Conservation (phyloP, 2,329 filamentous ascomycete species). For the Neobulgaria alba region DNA sequence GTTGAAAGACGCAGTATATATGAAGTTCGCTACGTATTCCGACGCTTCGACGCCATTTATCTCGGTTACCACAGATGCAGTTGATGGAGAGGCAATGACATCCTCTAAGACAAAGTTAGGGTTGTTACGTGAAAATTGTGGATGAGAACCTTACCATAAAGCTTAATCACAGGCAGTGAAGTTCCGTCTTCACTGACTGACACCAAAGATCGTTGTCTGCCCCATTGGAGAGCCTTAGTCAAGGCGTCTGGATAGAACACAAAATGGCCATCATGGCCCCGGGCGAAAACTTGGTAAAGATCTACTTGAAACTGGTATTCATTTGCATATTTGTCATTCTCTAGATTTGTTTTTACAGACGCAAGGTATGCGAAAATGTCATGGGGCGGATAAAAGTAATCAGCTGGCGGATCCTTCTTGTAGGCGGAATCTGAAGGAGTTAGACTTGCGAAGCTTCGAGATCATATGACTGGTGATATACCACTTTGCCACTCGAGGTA, state of each 20-base stretch:
- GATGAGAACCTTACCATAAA: conserved; percentile 32
- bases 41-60: conserved; percentile 50
- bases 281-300: conserved; percentile 43
- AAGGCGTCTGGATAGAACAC: conserved; percentile 45
- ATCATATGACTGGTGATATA: conserved; percentile 7
- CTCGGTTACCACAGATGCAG: conserved; percentile 38
- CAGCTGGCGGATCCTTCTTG: conserved; percentile 42
- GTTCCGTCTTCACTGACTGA: conserved; percentile 54
- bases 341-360: conserved; percentile 36
- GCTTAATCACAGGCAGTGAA: conserved; percentile 48
- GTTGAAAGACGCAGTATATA: conserved; percentile 29
- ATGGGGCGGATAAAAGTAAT: conserved; percentile 39
- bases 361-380: conserved; percentile 41
- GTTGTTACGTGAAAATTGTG: no score
- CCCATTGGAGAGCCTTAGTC: conserved; percentile 41
- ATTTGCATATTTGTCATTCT: conserved; percentile 35
- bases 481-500: conserved; percentile 27
- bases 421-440: conserved; percentile 20
- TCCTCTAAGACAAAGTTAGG: conserved; percentile 33
- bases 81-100: conserved; percentile 34
- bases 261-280: conserved; percentile 59
- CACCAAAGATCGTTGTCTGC: conserved; percentile 41
- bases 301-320: conserved; percentile 39
- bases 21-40: conserved; percentile 39
- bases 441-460: conserved; percentile 3